A percentile compares a stretch with the other conserved stretches of the same genome.
Conservation (phyloP, 2,329 filamentous ascomycete species). For the Gaeumannomyces tritici region DNA sequence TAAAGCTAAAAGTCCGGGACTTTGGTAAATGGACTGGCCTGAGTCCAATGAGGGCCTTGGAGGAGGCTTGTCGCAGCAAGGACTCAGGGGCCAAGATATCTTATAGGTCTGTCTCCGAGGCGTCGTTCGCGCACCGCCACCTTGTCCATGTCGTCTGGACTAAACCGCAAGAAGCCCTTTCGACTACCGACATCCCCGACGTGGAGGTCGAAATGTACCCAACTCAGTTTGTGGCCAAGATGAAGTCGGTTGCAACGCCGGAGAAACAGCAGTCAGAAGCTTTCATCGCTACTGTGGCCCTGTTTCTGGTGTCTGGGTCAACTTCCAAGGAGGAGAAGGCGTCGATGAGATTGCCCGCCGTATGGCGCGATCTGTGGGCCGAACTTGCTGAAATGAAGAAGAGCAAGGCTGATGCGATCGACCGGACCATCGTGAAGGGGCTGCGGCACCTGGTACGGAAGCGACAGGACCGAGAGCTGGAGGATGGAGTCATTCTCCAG, state of each 20-base stretch:
- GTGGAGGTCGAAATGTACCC: conserved; percentile 36
- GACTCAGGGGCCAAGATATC: conserved; percentile 59
- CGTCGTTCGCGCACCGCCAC: conserved; percentile 67
- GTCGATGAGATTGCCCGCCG: conserved; percentile 63
- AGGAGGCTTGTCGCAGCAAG: conserved; percentile 80
- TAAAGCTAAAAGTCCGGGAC: conserved; percentile 58
- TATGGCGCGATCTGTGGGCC: conserved; percentile 78
- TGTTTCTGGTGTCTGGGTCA: conserved; percentile 74
- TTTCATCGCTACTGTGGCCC: conserved; percentile 69
- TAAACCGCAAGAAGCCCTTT: conserved; percentile 51
- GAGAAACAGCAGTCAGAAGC: conserved; percentile 76
- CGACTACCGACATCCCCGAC: conserved; percentile 26
- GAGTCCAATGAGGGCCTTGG: conserved; percentile 64
- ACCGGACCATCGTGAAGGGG: conserved; percentile 58
- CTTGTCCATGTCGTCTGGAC: conserved; percentile 69
- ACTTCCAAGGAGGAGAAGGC: conserved; percentile 80
- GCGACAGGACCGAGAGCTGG: conserved; percentile 58
- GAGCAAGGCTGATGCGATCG: conserved; percentile 56
- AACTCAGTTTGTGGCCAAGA: conserved; percentile 56
- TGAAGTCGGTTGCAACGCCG: conserved; percentile 64
- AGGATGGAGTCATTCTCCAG: conserved; percentile 66
- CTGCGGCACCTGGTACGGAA: conserved; percentile 62
- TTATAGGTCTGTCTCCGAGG: conserved; percentile 62
- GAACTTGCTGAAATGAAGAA: conserved; percentile 68
- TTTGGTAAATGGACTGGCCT: conserved; percentile 79